Conservation (phyloP, 2,329 filamentous ascomycete genomes). For the Alternaria sp. region DNA sequence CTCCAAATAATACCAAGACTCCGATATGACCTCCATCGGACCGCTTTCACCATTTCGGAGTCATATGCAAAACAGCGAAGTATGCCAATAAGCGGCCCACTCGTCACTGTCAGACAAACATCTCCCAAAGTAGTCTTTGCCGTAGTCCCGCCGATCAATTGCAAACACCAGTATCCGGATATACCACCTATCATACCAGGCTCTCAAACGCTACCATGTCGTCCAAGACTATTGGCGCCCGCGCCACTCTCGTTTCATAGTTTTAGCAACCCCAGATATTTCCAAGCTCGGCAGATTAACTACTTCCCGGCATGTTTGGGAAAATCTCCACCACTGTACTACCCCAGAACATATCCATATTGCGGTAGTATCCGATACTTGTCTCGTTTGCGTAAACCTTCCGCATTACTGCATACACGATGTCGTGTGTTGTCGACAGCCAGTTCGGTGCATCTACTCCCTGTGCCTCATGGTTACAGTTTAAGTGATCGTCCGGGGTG, state of each 20-base stretch:
- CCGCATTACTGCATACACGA: neutral
- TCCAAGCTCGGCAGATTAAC: neutral
- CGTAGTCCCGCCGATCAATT: slow-evolving; percentile 2
- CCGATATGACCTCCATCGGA: neutral
- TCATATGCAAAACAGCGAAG: neutral
- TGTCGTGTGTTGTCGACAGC: neutral
- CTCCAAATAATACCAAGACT: neutral
- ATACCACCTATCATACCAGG: slow-evolving; percentile 7
- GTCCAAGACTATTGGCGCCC: neutral
- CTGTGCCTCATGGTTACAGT: neutral
- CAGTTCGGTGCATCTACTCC: slow-evolving; percentile 2
- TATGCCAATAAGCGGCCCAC: neutral
- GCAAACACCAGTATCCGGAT: neutral
- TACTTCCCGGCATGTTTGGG: neutral
- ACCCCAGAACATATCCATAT: neutral
- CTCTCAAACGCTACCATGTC: neutral
- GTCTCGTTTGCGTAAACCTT: neutral
- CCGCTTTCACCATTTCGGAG: neutral
- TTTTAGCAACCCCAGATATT: neutral
- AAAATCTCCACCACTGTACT: neutral
- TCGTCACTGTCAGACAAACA: neutral
- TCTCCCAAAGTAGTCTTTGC: neutral
- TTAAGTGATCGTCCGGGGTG: slow-evolving; percentile 5
- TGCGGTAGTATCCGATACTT: neutral
- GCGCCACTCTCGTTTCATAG: neutral